These are phyloP conservation scores for Rhizophora mangle DNA, from an alignment of 345 rosid species.

Conservation along the genomic window DNA sequence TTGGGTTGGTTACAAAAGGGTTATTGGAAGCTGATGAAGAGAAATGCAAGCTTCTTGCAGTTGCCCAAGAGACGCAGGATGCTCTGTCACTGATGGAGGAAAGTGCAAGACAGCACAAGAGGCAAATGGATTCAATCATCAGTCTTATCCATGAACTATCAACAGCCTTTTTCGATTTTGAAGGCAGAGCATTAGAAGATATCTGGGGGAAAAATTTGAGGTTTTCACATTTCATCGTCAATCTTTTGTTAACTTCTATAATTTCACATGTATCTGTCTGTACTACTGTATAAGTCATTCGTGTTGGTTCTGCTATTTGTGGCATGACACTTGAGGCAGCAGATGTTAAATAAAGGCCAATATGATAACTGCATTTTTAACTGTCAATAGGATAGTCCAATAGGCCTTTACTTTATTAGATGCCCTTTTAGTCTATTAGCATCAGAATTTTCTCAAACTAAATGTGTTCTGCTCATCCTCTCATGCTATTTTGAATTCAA, in stretches of 20 bases:
- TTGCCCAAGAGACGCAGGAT: constrained; percentile 31
- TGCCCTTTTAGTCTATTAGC: not conserved
- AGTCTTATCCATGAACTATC: constrained; percentile 35
- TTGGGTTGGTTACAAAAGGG: constrained; percentile 31
- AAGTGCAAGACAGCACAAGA: constrained; percentile 40
- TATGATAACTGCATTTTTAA: too few relatives aligned
- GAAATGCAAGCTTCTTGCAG: constrained; percentile 34
- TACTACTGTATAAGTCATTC: too few relatives aligned
- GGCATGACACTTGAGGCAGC: too few relatives aligned
- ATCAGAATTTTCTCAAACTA: too few relatives aligned
- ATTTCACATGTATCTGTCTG: not conserved
- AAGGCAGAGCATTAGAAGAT: constrained; percentile 42
- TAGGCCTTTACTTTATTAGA: too few relatives aligned
- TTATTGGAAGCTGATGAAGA: constrained; percentile 41
- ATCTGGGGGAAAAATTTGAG: constrained; percentile 39
- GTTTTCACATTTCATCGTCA: constrained; percentile 27
- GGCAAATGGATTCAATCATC: constrained; percentile 43
- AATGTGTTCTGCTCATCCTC: too few relatives aligned
- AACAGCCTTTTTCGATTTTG: constrained; percentile 36
- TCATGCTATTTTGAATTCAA: too few relatives aligned
- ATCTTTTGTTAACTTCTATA: constrained; percentile 19
- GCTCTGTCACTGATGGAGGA: constrained; percentile 33
- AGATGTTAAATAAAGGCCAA: too few relatives aligned
- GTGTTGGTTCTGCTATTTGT: too few relatives aligned
- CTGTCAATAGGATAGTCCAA: too few relatives aligned